Base-by-base conservation (phyloP, 1,284 basidiomycete species). In the Athelia psychrophila region DNA sequence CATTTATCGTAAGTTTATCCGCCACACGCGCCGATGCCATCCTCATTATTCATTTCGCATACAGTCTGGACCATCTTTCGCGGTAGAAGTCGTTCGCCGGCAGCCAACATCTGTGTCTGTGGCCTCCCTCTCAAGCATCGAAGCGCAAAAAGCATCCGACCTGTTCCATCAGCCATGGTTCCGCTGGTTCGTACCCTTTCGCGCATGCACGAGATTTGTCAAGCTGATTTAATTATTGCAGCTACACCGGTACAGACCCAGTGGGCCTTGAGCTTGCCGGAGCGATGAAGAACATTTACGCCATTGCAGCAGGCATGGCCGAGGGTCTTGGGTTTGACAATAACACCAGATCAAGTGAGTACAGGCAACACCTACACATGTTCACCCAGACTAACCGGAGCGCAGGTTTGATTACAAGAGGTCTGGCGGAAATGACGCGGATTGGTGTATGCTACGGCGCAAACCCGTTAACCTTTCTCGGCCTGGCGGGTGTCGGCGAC, bases 211-310 rank as follows among this genome's bases (percentile, higher is more conserved):
- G 27, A 23, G 6, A 6, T 13, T 54, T 32, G 24, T 25, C n/a
- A n/a, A n/a, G n/a, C 6, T 23, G 3, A 27, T 48, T 33, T 56
- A 46, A 13, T 20, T 24, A 54, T 58, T 22, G 50, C 55, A 90
- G 88, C 60, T 91, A 92, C 66, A 87, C 84, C 12, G 86, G 88
- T 5, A 75, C 76, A 47, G 90, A 93, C 68, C 91, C 91, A 9
- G 89, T 93, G 60, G 93, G 93, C 19, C 83, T 95, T 32, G 93
- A 95, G 60, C 73, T 95, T 27, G 87, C 91, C 8, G 93, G 93
- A 20, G 93, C 93, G 2, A 71, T 95, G 57, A 96, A 96, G 69
- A 96, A 96, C 68, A 88, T 96, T 47, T 95, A 95, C 64, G 93
- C 93, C 23, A 91, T 96, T 60, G 93, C 93, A 13, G 80, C 92